Evolutionary conservation across 1,284 basidiomycete species (phyloP).

Genomic region (Papiliotrema flavescens): DNA sequence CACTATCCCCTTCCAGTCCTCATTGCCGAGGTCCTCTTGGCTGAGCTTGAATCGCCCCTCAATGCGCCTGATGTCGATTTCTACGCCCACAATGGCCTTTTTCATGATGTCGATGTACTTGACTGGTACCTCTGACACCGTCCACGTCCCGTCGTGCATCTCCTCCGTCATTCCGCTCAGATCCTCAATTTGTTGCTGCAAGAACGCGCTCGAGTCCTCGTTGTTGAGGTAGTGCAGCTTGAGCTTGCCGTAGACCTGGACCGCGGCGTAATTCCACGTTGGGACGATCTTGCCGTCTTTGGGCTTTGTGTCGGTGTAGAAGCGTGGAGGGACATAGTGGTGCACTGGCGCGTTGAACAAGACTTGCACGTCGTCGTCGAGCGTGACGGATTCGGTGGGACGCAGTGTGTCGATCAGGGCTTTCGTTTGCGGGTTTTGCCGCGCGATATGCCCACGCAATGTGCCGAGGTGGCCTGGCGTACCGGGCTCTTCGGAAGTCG

Average conservation of each 20-base stretch:
- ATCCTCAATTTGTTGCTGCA: conserved; percentile 35
- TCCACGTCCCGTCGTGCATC: conserved; percentile 34
- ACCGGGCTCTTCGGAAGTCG: conserved; percentile 4
- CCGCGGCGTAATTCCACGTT: conserved; percentile 48
- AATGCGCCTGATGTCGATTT: conserved; percentile 45
- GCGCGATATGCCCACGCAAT: conserved; percentile 44
- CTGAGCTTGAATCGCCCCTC: conserved; percentile 50
- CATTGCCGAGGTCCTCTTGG: conserved; percentile 38
- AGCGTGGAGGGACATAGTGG: conserved; percentile 45
- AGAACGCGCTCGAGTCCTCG: conserved; percentile 21
- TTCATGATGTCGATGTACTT: conserved; percentile 44
- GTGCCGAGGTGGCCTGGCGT: conserved; percentile 7
- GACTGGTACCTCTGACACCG: conserved; percentile 45
- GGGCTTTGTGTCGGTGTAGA: conserved; percentile 46
- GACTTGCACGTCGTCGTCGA: conserved; percentile 42
- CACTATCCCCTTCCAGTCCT: conserved; percentile 48
- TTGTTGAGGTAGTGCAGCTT: conserved; percentile 23
- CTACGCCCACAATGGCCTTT: conserved; percentile 49
- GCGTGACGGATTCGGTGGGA: neutral
- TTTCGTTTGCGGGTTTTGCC: conserved; percentile 46
- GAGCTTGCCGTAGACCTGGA: conserved; percentile 46
- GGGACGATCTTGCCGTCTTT: conserved; percentile 45
- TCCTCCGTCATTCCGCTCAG: conserved; percentile 32
- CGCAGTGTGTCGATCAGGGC: conserved; percentile 24
- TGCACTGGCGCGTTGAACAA: conserved; percentile 44